phyloP scores from a whole-genome alignment of 2,329 filamentous ascomycete genomes.

The Trichoderma sp. region DNA sequence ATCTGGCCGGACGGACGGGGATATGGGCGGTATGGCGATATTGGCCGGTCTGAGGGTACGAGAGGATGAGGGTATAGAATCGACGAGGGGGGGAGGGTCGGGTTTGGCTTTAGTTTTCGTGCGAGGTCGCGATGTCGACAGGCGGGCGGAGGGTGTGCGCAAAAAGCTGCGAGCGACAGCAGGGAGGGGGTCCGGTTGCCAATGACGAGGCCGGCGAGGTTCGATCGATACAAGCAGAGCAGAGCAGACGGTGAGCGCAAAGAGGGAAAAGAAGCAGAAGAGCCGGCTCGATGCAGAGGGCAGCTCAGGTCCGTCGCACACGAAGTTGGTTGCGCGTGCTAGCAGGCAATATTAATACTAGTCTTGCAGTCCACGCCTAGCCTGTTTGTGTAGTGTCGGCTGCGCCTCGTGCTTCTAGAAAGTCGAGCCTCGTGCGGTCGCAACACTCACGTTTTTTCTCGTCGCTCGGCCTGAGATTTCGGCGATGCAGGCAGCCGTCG shows the following conservation, averaged over 20 bases:
- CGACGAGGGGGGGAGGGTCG: background rate
- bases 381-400: constrained; percentile 14
- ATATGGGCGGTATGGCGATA: background rate
- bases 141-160: background rate
- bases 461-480: background rate
- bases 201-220: background rate
- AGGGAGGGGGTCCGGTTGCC: background rate
- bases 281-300: constrained; percentile 15
- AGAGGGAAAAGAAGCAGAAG: background rate
- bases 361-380: background rate
- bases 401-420: constrained; percentile 21
- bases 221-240: background rate
- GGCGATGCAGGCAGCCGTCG: constrained; percentile 18
- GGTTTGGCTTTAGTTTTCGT: background rate
- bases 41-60: background rate
- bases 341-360: constrained; percentile 6
- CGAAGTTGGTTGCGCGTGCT: constrained; percentile 12
- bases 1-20: background rate
- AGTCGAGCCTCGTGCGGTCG: background rate
- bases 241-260: background rate
- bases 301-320: constrained; percentile 1
- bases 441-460: background rate
- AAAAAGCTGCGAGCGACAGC: background rate
- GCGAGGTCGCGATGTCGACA: constrained; percentile 1
- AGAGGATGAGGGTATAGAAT: background rate